Percentiles rank a stretch among this genome's conserved stretches.
phyloP scores from a whole-genome alignment of 805 yeast species.

The Saturnispora besseyi region DNA sequence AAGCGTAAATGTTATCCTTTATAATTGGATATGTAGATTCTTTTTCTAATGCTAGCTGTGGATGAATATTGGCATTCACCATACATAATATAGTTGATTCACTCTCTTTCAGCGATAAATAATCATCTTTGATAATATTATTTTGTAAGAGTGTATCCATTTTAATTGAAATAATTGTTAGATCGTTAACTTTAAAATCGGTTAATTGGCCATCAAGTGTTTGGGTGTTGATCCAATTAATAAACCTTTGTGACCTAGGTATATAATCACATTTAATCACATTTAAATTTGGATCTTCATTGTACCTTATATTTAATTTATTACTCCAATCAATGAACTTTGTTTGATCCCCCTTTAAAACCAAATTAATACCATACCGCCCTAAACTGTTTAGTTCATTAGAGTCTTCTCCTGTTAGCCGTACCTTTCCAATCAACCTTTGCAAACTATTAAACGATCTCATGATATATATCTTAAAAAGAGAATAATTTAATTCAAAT shows the following conservation, averaged over 20 bases:
- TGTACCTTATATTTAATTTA: not conserved
- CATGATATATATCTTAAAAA: not conserved
- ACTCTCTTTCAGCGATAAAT: not conserved
- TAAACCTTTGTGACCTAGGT: not conserved
- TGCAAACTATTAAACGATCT: not conserved
- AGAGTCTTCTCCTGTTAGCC: not conserved
- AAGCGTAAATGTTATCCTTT: slow-evolving; percentile 1
- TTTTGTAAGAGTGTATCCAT: not conserved
- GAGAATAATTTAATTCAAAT: no score
- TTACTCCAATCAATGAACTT: not conserved
- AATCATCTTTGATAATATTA: not conserved
- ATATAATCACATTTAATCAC: not conserved
- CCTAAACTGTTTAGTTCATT: not conserved
- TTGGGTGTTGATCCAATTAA: not conserved
- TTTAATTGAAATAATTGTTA: not conserved
- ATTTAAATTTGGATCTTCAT: not conserved
- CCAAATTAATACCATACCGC: not conserved
- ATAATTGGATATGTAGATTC: not conserved
- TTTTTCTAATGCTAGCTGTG: not conserved
- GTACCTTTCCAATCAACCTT: not conserved
- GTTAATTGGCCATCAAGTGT: not conserved
- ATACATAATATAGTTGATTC: not conserved
- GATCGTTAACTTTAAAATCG: not conserved
- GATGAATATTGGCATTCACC: slow-evolving; percentile 2
- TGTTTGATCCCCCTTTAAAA: not conserved